These are phyloP conservation scores for Bruguiera gymnorhiza DNA, from an alignment of 345 rosid genomes.

Conservation along the genomic window DNA sequence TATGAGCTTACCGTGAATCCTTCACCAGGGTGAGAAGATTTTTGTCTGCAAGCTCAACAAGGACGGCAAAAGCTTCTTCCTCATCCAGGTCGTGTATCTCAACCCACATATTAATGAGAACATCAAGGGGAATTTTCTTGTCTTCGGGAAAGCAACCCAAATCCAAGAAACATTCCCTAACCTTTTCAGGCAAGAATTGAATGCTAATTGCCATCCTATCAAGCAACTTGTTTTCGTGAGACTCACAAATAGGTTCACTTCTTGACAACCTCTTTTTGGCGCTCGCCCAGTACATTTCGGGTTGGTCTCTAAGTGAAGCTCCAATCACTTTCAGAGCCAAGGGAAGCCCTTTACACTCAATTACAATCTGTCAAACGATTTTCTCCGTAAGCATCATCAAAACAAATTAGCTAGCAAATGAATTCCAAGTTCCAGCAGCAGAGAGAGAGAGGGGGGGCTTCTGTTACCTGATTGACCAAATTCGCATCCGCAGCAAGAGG, in stretches of 20 bases:
- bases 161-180: slow-evolving; percentile 79
- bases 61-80: slow-evolving; percentile 58
- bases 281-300: slow-evolving; percentile 67
- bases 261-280: slow-evolving; percentile 55
- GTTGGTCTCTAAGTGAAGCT: slow-evolving; percentile 58
- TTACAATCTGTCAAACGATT: slow-evolving; percentile 49
- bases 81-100: slow-evolving; percentile 61
- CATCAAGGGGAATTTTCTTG: slow-evolving; percentile 79
- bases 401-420: background rate
- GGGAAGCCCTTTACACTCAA: slow-evolving; percentile 89
- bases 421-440: background rate
- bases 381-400: slow-evolving; percentile 6
- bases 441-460: background rate
- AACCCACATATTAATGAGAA: slow-evolving; percentile 83
- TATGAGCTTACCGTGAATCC: slow-evolving; percentile 51
- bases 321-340: slow-evolving; percentile 96
- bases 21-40: slow-evolving; percentile 82
- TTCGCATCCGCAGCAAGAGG: slow-evolving; percentile 48
- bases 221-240: slow-evolving; percentile 63
- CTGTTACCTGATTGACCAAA: slow-evolving; percentile 64
- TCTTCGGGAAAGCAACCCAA: slow-evolving; percentile 97
- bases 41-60: slow-evolving; percentile 68
- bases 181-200: slow-evolving; percentile 41
- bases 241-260: slow-evolving; percentile 74
- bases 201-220: slow-evolving; percentile 76